Evolutionary conservation across 139 green algal species (phyloP).

Genomic region (Chlamydomonas incerta): DNA sequence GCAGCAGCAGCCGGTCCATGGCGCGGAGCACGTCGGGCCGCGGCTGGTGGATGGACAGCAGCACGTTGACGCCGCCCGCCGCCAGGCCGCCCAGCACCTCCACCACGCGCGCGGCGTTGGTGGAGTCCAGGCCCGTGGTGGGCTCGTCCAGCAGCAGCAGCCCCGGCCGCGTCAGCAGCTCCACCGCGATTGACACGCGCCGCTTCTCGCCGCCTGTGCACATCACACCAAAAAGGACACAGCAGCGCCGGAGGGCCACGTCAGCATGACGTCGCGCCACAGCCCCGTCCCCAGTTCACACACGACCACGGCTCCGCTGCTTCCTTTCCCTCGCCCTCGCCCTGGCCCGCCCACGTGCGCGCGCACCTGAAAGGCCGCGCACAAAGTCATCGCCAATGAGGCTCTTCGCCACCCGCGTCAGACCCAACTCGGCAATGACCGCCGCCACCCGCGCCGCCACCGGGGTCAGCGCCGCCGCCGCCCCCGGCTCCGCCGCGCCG

Average conservation of each 20-base stretch:
- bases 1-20: conserved; percentile 71
- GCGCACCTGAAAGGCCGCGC: conserved; percentile 58
- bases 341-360: too few relatives aligned
- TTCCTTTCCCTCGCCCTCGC: too few relatives aligned
- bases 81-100: conserved; percentile 72
- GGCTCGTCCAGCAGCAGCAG: conserved; percentile 89
- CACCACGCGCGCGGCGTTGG: conserved; percentile 75
- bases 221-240: too few relatives aligned
- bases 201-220: conserved; percentile 76
- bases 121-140: conserved; percentile 78
- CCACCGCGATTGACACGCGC: conserved; percentile 72
- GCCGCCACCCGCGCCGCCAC: conserved; percentile 27
- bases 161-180: conserved; percentile 75
- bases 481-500: too few relatives aligned
- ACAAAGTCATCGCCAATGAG: conserved; percentile 70
- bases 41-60: conserved; percentile 80
- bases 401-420: conserved; percentile 60
- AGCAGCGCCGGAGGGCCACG: too few relatives aligned
- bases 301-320: too few relatives aligned
- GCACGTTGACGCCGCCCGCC: conserved; percentile 58
- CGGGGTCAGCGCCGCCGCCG: neutral
- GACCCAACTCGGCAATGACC: conserved; percentile 42
- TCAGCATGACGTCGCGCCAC: too few relatives aligned
- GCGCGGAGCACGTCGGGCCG: conserved; percentile 74
- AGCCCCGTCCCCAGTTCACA: too few relatives aligned